Base-by-base conservation (phyloP, 495 filamentous ascomycete genomes). In the Aspergillus olivimuriae region DNA sequence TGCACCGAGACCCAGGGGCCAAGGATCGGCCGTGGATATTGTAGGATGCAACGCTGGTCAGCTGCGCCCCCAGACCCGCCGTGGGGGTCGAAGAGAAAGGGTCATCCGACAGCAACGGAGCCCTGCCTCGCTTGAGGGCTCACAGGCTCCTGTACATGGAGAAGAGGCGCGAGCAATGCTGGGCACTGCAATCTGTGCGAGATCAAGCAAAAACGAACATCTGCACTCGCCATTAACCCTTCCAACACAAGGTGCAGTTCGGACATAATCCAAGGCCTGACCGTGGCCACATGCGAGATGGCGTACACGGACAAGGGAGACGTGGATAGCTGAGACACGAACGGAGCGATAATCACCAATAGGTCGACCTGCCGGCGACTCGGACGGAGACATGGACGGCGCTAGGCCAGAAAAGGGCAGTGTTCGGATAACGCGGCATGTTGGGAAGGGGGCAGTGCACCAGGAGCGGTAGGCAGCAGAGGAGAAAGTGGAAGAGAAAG, bases 391-490 rank as follows among this genome's bases (percentile, higher is more conserved):
- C 4, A 18, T 22, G 30, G 26, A 43, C 4, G 16, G 40, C 39
- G 46, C 46, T 39, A 42, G 24, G 41, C 39, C 17, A 19, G 22
- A 48, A 48, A 28, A 38, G 39, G 31, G 32, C 39, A 39, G 33
- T 36, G 23, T 35, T 39, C 46, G 39, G 46, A 31, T 48, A 38
- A 39, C 21, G 33, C 46, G 39, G 38, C 39, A 48, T 43, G 39
- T 10, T 39, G 2, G 19, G 33, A 38, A 23, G 46, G 39, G 46
- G 39, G 32, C 39, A 43, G 33, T 48, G 46, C 39, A 33, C 34
- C 39, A 31, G 4, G 32, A 28, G 15, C 19, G 33, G 24, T 18
- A 48, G 21, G 32, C n/a, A 22, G 26, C 10, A 37, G 32, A 30
- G 37, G 14, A 43, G 40, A 43, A 43, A 42, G 33, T 18, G 39